Evolutionary conservation across 2,329 filamentous ascomycete species (phyloP), one percentile per base, ranked within the genome.

Genomic region (Graphilbum fragrans): DNA sequence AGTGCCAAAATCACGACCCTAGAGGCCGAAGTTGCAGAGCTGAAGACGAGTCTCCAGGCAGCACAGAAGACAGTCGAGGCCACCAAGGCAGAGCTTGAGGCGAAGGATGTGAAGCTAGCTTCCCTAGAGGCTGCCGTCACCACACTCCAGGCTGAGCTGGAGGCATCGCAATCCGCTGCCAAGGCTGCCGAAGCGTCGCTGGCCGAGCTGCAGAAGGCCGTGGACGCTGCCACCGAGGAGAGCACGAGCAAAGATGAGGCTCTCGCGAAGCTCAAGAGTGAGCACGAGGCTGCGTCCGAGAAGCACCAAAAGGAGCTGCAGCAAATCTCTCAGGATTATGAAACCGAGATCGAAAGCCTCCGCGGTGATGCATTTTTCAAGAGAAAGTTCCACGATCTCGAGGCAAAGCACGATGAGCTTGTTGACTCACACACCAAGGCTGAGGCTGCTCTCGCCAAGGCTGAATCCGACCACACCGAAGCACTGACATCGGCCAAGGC

Each of bases 351-450:
- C 41, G 75, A 80, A 52, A 70, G 70, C 43, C 67, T 80, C 16
- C 69, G 70, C 43, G 75, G 74, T 19, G 74, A 80, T 47, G 74
- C 76, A 14, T 72, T 72, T 54, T 77, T 77, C 58, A 78, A 77
- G 60, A 70, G 71, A 48, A 74, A 78, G 56, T 80, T 73, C 46
- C 67, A 77, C 44, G 71, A 74, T 31, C 65, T 81, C 6, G 73
- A 79, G 53, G 56, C 55, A 5, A 68, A 77, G 55, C 70, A 80
- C 55, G 63, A 62, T 11, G 71, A 74, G 49, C 61, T 72, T 6
- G 22, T 35, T 7, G 42, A 44, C 31, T 43, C 43, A 3, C 47
- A 47, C 35, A 21, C 43, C 19, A 23, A 64, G 31, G 58, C 59
- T 22, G 42, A 55, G 10, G 17, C 10, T 11, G 4, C 33, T 3